Evolutionary conservation across 2,329 filamentous ascomycete genomes (phyloP), one percentile per base, ranked within the genome.

Genomic region (Cadophora luteo-olivacea): DNA sequence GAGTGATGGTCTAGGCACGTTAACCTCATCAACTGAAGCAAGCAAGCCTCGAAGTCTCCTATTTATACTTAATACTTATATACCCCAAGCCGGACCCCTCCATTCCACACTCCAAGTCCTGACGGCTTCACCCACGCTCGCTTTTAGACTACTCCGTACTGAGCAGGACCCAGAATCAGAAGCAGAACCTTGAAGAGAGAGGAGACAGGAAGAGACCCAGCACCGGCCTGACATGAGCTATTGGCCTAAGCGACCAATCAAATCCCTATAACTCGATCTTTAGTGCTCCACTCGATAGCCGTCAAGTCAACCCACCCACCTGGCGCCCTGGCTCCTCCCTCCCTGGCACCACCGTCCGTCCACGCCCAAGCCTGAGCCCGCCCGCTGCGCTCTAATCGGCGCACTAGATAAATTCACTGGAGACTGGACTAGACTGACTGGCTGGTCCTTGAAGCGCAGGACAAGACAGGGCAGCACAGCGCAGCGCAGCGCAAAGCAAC

Each of bases 171-270:
- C 9, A 41, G 32, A 38, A 12, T 14, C 33, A 11, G 33, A 36
- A 36, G 33, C 33, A 36, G 38, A 41, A 41, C 38, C 8, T 41
- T 41, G 22, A 33, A 58, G 55, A 22, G 22, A 22, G 8, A 14
- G 12, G 14, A 38, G 32, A 41, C 1, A 58, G n/a, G n/a, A n/a
- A n/a, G n/a, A n/a, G n/a, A n/a, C n/a, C 36, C 32, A 38, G 19
- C 12, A 57, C 16, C 54, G 19, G 54, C 29, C 32, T 57, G 54
- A 57, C 32, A 58, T 38, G 55, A 58, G 55, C 33, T 58, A 38
- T 38, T 41, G 55, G 55, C 33, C n/a, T 24, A 9, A 58, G 55
- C 55, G 55, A 58, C 55, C 33, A 58, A 58, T 58, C 32, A 58
- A 9, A 36, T 16, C n/a, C 16, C 32, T n/a, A 19, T 33, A 4